Percentiles rank a stretch among this genome's conserved stretches.
Evolutionary conservation across 192 early-diverging fungal species (phyloP).

Genomic region (Cladochytrium replicatum): DNA sequence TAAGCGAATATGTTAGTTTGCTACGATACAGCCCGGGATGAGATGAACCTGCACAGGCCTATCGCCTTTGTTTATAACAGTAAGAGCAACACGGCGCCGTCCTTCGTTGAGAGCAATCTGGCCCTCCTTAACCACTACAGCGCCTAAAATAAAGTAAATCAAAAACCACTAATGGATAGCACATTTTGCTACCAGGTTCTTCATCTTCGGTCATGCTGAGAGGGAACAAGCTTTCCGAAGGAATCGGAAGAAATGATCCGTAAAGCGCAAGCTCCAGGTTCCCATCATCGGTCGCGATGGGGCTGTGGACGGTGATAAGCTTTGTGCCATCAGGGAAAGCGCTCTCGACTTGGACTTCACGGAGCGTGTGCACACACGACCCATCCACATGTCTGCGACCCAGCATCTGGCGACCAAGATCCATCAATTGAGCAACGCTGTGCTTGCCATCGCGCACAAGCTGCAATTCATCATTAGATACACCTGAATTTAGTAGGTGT

Average conservation of each 20-base stretch:
- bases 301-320: slow-evolving; percentile 86
- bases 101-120: slow-evolving; percentile 71
- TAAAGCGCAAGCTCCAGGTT: slow-evolving; percentile 76
- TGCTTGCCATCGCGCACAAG: slow-evolving; percentile 83
- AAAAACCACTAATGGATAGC: too few species aligned
- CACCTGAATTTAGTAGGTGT: slow-evolving; percentile 10
- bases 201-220: slow-evolving; percentile 32
- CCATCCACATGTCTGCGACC: slow-evolving; percentile 76
- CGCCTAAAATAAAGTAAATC: slow-evolving; percentile 51
- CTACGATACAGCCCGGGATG: neutral
- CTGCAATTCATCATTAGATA: too few species aligned
- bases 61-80: slow-evolving; percentile 88
- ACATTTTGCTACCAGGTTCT: neutral
- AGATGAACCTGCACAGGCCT: slow-evolving; percentile 72
- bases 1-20: slow-evolving; percentile 5
- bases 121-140: slow-evolving; percentile 53
- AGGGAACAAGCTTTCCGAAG: slow-evolving; percentile 42
- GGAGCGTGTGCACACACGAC: slow-evolving; percentile 55
- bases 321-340: slow-evolving; percentile 92
- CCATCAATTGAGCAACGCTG: slow-evolving; percentile 76
- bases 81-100: slow-evolving; percentile 52
- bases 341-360: slow-evolving; percentile 84
- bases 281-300: slow-evolving; percentile 74
- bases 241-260: slow-evolving; percentile 76
- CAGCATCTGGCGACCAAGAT: slow-evolving; percentile 75